These are phyloP conservation scores for Tremella fuciformis DNA, from an alignment of 768 basidiomycete species.

Conservation along the genomic window DNA sequence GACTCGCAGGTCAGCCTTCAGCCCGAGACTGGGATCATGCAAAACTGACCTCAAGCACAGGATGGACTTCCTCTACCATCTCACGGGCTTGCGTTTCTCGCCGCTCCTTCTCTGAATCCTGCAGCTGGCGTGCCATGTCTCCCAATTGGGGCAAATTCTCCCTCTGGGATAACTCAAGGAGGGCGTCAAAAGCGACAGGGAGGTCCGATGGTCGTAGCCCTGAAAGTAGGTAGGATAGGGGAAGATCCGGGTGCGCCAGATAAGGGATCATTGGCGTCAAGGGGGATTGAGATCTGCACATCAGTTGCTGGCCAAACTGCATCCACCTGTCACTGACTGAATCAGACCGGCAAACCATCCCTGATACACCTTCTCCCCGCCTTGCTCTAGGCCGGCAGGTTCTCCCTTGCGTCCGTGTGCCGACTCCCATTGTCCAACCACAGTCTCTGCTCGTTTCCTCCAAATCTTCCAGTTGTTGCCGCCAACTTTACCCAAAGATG, in stretches of 20 bases:
- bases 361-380: slow-evolving; percentile 45
- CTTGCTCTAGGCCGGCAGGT: slow-evolving; percentile 20
- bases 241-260: slow-evolving; percentile 21
- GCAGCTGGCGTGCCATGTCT: slow-evolving; percentile 21
- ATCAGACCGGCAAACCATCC: slow-evolving; percentile 45
- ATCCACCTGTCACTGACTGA: slow-evolving; percentile 23
- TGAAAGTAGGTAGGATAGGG: slow-evolving; percentile 22
- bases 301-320: neutral
- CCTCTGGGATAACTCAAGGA: slow-evolving; percentile 25
- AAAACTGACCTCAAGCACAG: slow-evolving; percentile 31
- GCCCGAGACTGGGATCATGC: neutral
- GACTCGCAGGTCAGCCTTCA: neutral
- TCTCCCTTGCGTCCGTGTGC: slow-evolving; percentile 10
- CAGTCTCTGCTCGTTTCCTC: slow-evolving; percentile 62
- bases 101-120: slow-evolving; percentile 31
- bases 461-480: slow-evolving; percentile 57
- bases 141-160: slow-evolving; percentile 21
- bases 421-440: slow-evolving; percentile 51
- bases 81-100: slow-evolving; percentile 23
- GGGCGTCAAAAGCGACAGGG: slow-evolving; percentile 27
- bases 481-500: slow-evolving; percentile 52
- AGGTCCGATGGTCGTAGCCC: slow-evolving; percentile 29
- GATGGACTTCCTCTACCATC: slow-evolving; percentile 37
- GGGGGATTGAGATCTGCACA: slow-evolving; percentile 27
- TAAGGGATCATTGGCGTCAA: slow-evolving; percentile 34